These are phyloP conservation scores for Calonectria pseudoreteaudii DNA, from an alignment of 2,329 filamentous ascomycete genomes.

Conservation along the genomic window DNA sequence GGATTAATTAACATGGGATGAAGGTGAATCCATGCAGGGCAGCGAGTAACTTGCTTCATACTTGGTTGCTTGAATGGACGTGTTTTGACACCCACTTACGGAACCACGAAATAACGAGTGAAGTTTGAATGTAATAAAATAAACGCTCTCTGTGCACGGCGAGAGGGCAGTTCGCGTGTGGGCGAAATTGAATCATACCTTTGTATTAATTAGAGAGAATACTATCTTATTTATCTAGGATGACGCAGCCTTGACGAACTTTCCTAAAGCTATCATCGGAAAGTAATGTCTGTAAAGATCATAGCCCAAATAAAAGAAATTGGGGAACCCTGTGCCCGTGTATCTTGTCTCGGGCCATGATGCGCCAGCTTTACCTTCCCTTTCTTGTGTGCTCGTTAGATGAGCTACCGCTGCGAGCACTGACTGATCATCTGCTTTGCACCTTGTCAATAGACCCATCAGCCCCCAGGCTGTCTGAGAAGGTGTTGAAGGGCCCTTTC, in stretches of 20 bases:
- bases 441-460: not conserved
- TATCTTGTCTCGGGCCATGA: not conserved
- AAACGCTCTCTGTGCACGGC: too few species aligned
- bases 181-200: not conserved
- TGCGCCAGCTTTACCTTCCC: not conserved
- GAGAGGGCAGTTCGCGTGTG: not conserved
- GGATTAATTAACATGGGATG: conserved; percentile 27
- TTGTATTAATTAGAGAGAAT: not conserved
- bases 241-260: not conserved
- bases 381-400: not conserved
- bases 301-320: not conserved
- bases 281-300: not conserved
- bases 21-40: conserved; percentile 17
- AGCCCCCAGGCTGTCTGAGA: not conserved
- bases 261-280: not conserved
- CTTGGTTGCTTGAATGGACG: not conserved
- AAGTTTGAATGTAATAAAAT: too few species aligned
- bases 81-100: too few species aligned
- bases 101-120: too few species aligned
- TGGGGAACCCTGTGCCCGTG: not conserved
- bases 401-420: not conserved
- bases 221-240: not conserved
- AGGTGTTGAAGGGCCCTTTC: conserved; percentile 3
- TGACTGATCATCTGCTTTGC: not conserved
- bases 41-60: not conserved